These are phyloP conservation scores for Marchantia paleacea DNA, from an alignment of 225 moss, liverwort and hornwort genomes.

Conservation along the genomic window DNA sequence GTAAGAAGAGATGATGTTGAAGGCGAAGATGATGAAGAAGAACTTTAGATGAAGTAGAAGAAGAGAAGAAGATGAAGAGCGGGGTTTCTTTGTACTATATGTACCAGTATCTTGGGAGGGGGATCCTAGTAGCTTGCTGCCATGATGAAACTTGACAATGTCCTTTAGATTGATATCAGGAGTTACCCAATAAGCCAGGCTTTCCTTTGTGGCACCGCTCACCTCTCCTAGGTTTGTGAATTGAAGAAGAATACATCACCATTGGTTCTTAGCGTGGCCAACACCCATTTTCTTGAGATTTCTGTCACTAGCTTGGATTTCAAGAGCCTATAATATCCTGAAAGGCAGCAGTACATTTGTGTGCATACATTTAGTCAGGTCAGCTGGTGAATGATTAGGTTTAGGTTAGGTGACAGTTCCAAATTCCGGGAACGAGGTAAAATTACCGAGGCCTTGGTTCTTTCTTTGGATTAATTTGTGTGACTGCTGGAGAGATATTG, in stretches of 20 bases:
- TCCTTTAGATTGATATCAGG: conserved; percentile 52
- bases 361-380: conserved; percentile 54
- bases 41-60: conserved; percentile 4
- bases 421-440: conserved; percentile 36
- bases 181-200: conserved; percentile 50
- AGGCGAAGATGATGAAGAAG: conserved; percentile 40
- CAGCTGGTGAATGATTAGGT: conserved; percentile 35
- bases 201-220: conserved; percentile 37
- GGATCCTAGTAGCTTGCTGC: conserved; percentile 61
- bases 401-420: conserved; percentile 33
- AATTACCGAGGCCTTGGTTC: conserved; percentile 30
- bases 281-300: conserved; percentile 40
- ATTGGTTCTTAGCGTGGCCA: conserved; percentile 39
- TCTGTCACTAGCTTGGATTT: conserved; percentile 47
- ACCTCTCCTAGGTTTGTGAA: conserved; percentile 39
- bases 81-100: conserved; percentile 88
- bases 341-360: conserved; percentile 42
- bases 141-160: conserved; percentile 38
- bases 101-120: conserved; percentile 77
- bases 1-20: conserved; percentile 28
- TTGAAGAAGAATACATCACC: conserved; percentile 32
- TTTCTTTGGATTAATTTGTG: conserved; percentile 36
- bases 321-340: conserved; percentile 39
- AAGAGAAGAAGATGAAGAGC: conserved; percentile 37
- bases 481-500: conserved; percentile 26